These are phyloP conservation scores for Claviceps arundinis DNA, from an alignment of 2,329 filamentous ascomycete species.

Conservation along the genomic window DNA sequence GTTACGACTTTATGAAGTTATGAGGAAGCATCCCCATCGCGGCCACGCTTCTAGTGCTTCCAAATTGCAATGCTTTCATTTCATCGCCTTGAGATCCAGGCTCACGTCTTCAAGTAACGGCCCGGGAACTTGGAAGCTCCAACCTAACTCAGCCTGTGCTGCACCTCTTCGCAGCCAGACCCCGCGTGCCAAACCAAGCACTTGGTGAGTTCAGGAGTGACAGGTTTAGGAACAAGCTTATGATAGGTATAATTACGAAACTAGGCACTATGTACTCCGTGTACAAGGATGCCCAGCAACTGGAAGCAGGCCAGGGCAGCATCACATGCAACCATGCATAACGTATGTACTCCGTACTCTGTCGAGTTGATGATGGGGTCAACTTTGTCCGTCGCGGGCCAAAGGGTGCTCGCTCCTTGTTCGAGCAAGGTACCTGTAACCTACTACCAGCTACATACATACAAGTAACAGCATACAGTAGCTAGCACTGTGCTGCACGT, in stretches of 20 bases:
- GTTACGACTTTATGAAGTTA: no score
- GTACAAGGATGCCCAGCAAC: no score
- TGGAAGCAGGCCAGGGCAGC: no score
- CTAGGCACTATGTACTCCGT: no score
- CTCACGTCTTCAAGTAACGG: background rate
- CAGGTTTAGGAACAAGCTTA: background rate
- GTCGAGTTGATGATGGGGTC: no score
- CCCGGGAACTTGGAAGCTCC: background rate
- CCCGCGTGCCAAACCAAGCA: background rate
- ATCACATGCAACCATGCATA: no score
- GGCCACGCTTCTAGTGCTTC: background rate
- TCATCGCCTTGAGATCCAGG: background rate
- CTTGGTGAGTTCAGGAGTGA: background rate
- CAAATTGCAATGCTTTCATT: background rate
- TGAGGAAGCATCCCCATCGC: background rate
- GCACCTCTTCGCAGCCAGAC: background rate
- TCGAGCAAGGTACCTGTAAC: no score
- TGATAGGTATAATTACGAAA: background rate
- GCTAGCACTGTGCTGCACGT: background rate
- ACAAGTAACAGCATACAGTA: no score
- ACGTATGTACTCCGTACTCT: no score
- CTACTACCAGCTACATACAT: no score
- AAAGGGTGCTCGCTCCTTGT: no score
- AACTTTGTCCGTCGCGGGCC: no score
- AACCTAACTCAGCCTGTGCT: background rate